These are phyloP conservation scores for Geotrichum klebahnii DNA, from an alignment of 1,139 yeast genomes.

Conservation along the genomic window DNA sequence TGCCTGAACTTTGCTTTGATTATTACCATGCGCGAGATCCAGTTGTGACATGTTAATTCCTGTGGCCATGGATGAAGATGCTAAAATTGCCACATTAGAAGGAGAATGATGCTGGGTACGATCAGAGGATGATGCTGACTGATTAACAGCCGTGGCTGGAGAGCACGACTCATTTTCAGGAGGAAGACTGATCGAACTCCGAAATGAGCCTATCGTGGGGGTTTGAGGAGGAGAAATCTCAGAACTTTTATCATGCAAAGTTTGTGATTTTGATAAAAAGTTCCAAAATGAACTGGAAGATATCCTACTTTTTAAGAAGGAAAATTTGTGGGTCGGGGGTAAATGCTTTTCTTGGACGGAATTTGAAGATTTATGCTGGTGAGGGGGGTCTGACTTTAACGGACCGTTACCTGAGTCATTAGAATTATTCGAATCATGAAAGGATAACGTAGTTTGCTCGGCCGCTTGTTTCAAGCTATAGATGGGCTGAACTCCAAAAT, in stretches of 20 bases:
- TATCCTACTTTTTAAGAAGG: neutral
- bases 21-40: neutral
- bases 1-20: no score
- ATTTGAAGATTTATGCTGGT: no score
- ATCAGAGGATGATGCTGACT: neutral
- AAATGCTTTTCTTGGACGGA: neutral
- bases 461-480: slow-evolving; percentile 79
- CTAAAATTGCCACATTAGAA: neutral
- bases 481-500: slow-evolving; percentile 81
- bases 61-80: neutral
- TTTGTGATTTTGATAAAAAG: neutral
- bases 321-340: neutral
- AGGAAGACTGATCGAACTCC: neutral
- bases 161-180: neutral
- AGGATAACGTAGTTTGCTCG: slow-evolving; percentile 47
- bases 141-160: slow-evolving; percentile 7
- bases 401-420: no score
- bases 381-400: no score
- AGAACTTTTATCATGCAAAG: neutral
- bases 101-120: neutral
- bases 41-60: neutral
- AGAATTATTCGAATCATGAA: slow-evolving; percentile 15
- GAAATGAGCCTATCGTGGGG: neutral
- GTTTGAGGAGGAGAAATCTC: neutral
- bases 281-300: neutral